Base-by-base conservation (phyloP, 1,284 basidiomycete genomes). In the Pascua sp. region DNA sequence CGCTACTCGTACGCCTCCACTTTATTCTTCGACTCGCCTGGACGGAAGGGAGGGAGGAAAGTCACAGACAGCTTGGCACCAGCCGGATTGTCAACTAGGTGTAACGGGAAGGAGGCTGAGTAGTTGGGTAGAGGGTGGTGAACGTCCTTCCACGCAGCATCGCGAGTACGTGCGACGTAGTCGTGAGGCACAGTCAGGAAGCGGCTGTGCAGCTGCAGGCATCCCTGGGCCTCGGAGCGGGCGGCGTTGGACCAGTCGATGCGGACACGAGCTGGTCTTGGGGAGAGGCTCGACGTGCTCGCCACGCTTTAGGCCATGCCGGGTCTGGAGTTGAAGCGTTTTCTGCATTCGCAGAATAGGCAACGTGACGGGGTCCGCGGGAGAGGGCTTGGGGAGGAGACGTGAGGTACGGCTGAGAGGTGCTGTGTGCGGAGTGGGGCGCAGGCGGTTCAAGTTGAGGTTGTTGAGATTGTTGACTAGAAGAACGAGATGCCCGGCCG, bases 1-100 rank as follows among this genome's bases (percentile, higher is more conserved):
- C 84, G 88, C 66, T 89, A 87, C 73, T 93, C 91, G 68, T 93
- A 92, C 56, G 79, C 80, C 70, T 93, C 90, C 16, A 94, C 85
- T 74, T 91, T 88, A 44, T 83, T 84, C 79, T 92, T 93, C 44
- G 84, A 81, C 85, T 89, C 88, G 18, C 88, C 86, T 68, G 84
- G 88, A n/a, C 82, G 81, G 87, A 91, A 94, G 72, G 88, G 90
- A 3, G 91, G 91, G 59, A 91, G 73, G 58, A 77, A 82, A 8
- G 89, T 89, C 65, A 85, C 88, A 43, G 80, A 79, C 11, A 62
- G 47, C 8, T 68, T 62, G 4, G 54, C 56, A 5, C 49, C 61
- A 13, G 57, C 52, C 11, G 47, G 45, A 36, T 62, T 66, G 40
- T 56, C 51, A 11, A 67, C 57, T 66, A 62, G 66, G 66, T 61